These are phyloP conservation scores for Kodamaea hsintzibuensis DNA, from an alignment of 805 yeast genomes.

Conservation along the genomic window DNA sequence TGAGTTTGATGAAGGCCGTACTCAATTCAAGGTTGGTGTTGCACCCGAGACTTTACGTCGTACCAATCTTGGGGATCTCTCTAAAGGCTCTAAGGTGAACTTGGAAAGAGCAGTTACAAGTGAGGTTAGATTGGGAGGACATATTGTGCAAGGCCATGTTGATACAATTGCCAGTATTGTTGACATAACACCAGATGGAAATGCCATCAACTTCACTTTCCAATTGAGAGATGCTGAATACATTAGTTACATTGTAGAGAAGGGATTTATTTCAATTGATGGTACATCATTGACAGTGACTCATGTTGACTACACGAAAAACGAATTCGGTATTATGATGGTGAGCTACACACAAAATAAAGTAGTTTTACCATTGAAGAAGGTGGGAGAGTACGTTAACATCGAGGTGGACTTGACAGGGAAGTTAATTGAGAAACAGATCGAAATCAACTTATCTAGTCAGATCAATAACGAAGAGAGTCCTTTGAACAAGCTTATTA, in stretches of 20 bases:
- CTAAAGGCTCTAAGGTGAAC: slow-evolving; percentile 65
- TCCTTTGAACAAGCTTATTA: slow-evolving; percentile 50
- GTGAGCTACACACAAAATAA: slow-evolving; percentile 85
- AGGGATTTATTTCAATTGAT: slow-evolving; percentile 91
- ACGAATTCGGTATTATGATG: slow-evolving; percentile 81
- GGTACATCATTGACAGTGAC: slow-evolving; percentile 93
- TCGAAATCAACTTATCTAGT: slow-evolving; percentile 54
- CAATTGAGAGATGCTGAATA: slow-evolving; percentile 61
- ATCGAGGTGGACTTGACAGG: slow-evolving; percentile 96
- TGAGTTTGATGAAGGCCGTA: slow-evolving; percentile 53
- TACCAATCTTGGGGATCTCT: slow-evolving; percentile 69
- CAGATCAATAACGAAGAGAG: slow-evolving; percentile 53
- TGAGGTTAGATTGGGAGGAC: slow-evolving; percentile 92
- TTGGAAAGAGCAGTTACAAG: slow-evolving; percentile 89
- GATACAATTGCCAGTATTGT: slow-evolving; percentile 81
- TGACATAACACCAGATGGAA: slow-evolving; percentile 58
- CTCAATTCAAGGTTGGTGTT: slow-evolving; percentile 80
- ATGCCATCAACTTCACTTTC: slow-evolving; percentile 77
- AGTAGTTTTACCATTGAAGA: slow-evolving; percentile 71
- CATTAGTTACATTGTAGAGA: slow-evolving; percentile 81
- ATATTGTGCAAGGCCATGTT: slow-evolving; percentile 96
- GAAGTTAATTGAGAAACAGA: slow-evolving; percentile 86
- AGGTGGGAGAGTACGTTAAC: slow-evolving; percentile 67
- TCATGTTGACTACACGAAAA: slow-evolving; percentile 58
- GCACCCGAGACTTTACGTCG: slow-evolving; percentile 90